A percentile compares a stretch with the other conserved stretches of the same genome.
phyloP scores from a whole-genome alignment of 2,329 filamentous ascomycete species.

The Aspergillus intermedius region DNA sequence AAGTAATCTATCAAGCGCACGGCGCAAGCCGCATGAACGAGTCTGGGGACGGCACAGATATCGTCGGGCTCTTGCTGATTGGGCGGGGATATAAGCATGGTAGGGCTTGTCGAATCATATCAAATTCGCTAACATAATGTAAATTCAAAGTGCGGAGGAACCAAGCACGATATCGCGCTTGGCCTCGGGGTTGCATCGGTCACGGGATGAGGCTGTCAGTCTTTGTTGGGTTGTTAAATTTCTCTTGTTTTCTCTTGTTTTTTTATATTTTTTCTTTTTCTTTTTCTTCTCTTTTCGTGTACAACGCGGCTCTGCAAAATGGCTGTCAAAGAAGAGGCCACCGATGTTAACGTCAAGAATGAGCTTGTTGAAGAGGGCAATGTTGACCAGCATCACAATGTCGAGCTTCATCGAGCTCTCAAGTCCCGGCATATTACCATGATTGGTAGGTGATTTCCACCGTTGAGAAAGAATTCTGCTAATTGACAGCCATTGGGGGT shows the following conservation, averaged over 20 bases:
- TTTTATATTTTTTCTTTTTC: neutral
- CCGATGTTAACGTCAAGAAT: conserved; percentile 12
- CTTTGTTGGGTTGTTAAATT: too few relatives aligned
- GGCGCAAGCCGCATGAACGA: neutral
- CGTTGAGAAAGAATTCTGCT: neutral
- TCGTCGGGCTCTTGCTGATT: neutral
- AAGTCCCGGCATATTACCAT: conserved; percentile 38
- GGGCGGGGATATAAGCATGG: neutral
- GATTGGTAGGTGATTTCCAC: conserved; percentile 26
- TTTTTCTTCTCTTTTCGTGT: neutral
- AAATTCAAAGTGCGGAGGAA: neutral
- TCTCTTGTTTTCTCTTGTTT: neutral
- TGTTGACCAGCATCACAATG: conserved; percentile 15
- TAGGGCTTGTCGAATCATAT: too few relatives aligned
- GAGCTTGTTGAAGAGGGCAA: conserved; percentile 10
- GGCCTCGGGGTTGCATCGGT: neutral
- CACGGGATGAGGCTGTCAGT: neutral
- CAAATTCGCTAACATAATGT: neutral
- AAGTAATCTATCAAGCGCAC: too few relatives aligned
- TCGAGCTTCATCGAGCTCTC: conserved; percentile 36
- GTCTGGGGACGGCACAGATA: neutral
- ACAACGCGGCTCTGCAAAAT: neutral
- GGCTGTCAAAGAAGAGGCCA: conserved; percentile 13
- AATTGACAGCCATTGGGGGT: conserved; percentile 34
- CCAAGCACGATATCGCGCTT: neutral